Conservation (phyloP, 1,284 basidiomycete genomes). For the Salmacisia buchloeana region DNA sequence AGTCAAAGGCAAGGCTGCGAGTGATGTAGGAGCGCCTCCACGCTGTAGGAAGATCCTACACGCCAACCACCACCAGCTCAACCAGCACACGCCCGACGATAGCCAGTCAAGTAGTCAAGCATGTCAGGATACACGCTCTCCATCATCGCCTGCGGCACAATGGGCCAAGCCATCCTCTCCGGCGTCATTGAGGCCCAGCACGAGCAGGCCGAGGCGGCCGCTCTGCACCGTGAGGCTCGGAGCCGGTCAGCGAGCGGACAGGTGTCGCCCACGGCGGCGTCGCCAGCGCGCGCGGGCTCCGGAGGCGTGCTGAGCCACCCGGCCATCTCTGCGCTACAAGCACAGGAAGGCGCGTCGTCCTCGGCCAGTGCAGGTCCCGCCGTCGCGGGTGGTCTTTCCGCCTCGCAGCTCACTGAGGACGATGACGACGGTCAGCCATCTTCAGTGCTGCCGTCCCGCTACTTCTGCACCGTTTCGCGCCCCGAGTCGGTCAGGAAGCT, state of each 20-base stretch:
- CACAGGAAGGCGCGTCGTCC: conserved; percentile 11
- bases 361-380: neutral
- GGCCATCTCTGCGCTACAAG: neutral
- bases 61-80: neutral
- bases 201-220: conserved; percentile 13
- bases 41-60: too few relatives aligned
- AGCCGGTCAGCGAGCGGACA: neutral
- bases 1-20: too few relatives aligned
- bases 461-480: conserved; percentile 81
- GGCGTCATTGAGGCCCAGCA: conserved; percentile 63
- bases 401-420: conserved; percentile 14
- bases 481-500: conserved; percentile 72
- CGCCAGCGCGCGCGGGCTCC: conserved; percentile 14
- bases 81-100: neutral
- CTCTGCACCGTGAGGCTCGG: neutral
- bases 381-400: neutral
- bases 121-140: conserved; percentile 39
- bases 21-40: too few relatives aligned
- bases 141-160: conserved; percentile 72
- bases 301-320: conserved; percentile 21
- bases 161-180: conserved; percentile 93
- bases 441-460: conserved; percentile 63
- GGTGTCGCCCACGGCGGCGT: neutral
- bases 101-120: neutral
- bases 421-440: conserved; percentile 45